phyloP scores from a whole-genome alignment of 768 basidiomycete genomes.

The Daedaleopsis nitida region DNA sequence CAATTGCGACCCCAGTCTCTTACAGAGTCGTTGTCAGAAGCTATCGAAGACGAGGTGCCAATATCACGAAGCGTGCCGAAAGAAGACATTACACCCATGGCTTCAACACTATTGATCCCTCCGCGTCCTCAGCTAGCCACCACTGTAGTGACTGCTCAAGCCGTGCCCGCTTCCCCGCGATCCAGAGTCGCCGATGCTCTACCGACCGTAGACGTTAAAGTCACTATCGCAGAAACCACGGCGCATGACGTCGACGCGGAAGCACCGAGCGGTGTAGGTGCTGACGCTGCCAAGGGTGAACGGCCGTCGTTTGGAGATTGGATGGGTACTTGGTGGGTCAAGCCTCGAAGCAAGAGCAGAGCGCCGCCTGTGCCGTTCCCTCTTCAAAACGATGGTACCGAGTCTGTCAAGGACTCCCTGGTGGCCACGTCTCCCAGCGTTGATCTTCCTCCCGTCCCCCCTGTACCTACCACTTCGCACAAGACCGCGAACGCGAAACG shows the following conservation, averaged over 20 bases:
- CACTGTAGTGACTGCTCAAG: slow-evolving; percentile 7
- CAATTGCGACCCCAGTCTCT: slow-evolving; percentile 37
- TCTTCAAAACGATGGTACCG: neutral
- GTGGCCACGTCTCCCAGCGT: neutral
- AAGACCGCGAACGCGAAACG: slow-evolving; percentile 29
- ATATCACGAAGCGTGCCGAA: slow-evolving; percentile 31
- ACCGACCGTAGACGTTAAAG: neutral
- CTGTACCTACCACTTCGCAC: slow-evolving; percentile 14
- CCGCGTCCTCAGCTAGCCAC: slow-evolving; percentile 8
- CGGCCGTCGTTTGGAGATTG: slow-evolving; percentile 59
- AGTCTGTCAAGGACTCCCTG: slow-evolving; percentile 11
- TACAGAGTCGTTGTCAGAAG: slow-evolving; percentile 47
- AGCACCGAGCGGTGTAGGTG: neutral
- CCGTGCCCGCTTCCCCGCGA: slow-evolving; percentile 1
- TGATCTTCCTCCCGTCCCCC: slow-evolving; percentile 15
- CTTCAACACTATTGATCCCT: slow-evolving; percentile 5
- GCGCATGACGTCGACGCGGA: slow-evolving; percentile 5
- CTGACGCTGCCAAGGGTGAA: slow-evolving; percentile 31
- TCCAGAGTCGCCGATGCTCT: neutral
- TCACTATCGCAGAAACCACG: neutral
- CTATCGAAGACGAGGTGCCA: slow-evolving; percentile 52
- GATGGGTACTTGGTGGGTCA: slow-evolving; percentile 77
- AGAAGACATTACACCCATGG: slow-evolving; percentile 24
- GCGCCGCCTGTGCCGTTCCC: slow-evolving; percentile 6
- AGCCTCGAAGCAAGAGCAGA: slow-evolving; percentile 38